Base-by-base conservation (phyloP, 2,329 filamentous ascomycete genomes). In the Phoma sp. region DNA sequence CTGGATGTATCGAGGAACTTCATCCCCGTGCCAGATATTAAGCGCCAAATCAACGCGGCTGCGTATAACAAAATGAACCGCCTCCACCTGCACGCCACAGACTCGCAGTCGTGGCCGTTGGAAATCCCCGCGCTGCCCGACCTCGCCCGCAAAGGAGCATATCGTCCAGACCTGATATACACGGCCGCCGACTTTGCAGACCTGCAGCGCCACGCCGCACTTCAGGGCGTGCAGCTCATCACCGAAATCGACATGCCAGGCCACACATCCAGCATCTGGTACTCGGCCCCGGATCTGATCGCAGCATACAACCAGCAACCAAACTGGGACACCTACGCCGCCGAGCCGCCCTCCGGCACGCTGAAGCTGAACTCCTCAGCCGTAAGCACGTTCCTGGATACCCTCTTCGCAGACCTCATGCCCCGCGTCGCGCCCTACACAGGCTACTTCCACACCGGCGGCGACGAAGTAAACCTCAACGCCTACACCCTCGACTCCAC, bases 81-180 rank as follows among this genome's bases (percentile, higher is more conserved):
- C 5, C 81, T 96, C 50, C 91, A 95, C 74, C 79, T 93, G 47
- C 91, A 96, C 77, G 82, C 88, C 52, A 95, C 90, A 4, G 91
- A 96, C 74, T 87, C 88, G 14, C 91, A 96, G 74, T 90, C 90
- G 4, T 96, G 91, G 89, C 92, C 92, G 0, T 79, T 96, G 20
- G 90, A 92, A 62, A 87, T 96, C 42, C 89, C 90, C 1, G 76
- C 88, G 2, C 76, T 96, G 57, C 89, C 92, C 3, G 83, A 88
- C 53, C 80, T 96, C 2, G 82, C 91, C 3, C 75, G 80, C 46
- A 87, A 91, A 71, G 92, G 91, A 29, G 88, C 91, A 1, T 96
- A 96, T 69, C 80, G 81, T 20, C 78, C 81, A 15, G 84, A 83
- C 38, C 79, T 90, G 45, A 84, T 85, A 0, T 96, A 95, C 77